Evolutionary conservation across 768 basidiomycete species (phyloP), one percentile per base, ranked within the genome.

Genomic region (Leccinum ochraceum): DNA sequence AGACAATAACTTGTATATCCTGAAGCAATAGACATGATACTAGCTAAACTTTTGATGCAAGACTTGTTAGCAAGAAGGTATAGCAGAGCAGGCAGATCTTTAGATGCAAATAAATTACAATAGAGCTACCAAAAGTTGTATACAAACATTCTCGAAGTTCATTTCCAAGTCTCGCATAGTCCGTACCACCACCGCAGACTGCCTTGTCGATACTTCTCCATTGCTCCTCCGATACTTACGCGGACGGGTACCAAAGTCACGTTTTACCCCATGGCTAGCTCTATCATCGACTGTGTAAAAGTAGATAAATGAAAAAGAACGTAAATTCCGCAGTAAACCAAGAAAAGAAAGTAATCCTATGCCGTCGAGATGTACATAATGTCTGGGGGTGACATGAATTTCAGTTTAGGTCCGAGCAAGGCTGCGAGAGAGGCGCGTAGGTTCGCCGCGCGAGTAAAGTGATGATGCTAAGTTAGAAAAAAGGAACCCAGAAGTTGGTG

Each of bases 381-480:
- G 44, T 46, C 44, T 46, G 44, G 44, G 20, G 42, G 42, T 44
- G 42, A 44, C 42, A 44, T 44, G 39, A 44, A n/a, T 34, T 34
- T 34, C 32, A n/a, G n/a, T 20, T 46, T 13, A 46, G 44, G 44
- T 46, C 22, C 24, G 48, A 49, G 48, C 22, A 49, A 14, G 14
- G 48, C 22, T 24, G 24, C 24, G 24, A 24, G 24, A 24, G 24
- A 24, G 24, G 24, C 24, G 24, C 3, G 24, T 24, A 24, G 24
- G 24, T 14, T 6, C 26, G 39, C 16, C 24, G 17, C 26, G 36
- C 22, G 30, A 49, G 24, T 50, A 46, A 34, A 54, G 36, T 14
- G 54, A 54, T 20, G 6, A 22, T 46, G 28, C 57, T 65, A 64
- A 61, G 66, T 50, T 67, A 61, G 36, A 32, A 37, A n/a, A 34